Evolutionary conservation across 805 yeast species (phyloP).

Genomic region (Kuraishia floccosa): DNA sequence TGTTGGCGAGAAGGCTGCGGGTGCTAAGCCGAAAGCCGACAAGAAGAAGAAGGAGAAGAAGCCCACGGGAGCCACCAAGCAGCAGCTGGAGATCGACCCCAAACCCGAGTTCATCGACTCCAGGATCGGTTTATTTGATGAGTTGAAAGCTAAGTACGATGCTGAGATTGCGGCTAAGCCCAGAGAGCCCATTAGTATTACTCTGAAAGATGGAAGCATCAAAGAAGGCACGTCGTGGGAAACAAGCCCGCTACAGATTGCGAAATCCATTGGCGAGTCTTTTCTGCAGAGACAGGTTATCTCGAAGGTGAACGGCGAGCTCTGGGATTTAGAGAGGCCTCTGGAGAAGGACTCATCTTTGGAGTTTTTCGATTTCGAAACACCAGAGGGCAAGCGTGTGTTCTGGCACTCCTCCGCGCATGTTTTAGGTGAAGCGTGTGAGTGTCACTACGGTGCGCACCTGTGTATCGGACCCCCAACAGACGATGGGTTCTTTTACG

Average conservation of each 20-base stretch:
- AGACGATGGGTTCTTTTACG: constrained; percentile 95
- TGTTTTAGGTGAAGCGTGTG: constrained; percentile 96
- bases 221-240: constrained; percentile 80
- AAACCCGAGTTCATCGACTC: constrained; percentile 77
- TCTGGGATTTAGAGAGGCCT: constrained; percentile 96
- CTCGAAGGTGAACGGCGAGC: constrained; percentile 77
- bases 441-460: constrained; percentile 91
- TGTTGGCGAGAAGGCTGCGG: constrained; percentile 11
- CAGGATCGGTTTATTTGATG: constrained; percentile 70
- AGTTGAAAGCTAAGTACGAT: constrained; percentile 68
- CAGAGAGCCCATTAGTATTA: constrained; percentile 53
- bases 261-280: constrained; percentile 74
- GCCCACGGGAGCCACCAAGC: constrained; percentile 22
- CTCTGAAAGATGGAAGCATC: constrained; percentile 76
- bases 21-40: constrained; percentile 11
- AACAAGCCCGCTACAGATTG: constrained; percentile 82
- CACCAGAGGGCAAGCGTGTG: constrained; percentile 90
- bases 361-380: constrained; percentile 83
- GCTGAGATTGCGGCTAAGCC: constrained; percentile 55
- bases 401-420: constrained; percentile 99
- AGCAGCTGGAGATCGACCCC: constrained; percentile 48
- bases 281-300: constrained; percentile 85
- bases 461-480: constrained; percentile 95
- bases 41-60: constrained; percentile 28
- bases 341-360: constrained; percentile 60